These are phyloP conservation scores for Lachnellula occidentalis DNA, from an alignment of 2,329 filamentous ascomycete species.

Conservation along the genomic window DNA sequence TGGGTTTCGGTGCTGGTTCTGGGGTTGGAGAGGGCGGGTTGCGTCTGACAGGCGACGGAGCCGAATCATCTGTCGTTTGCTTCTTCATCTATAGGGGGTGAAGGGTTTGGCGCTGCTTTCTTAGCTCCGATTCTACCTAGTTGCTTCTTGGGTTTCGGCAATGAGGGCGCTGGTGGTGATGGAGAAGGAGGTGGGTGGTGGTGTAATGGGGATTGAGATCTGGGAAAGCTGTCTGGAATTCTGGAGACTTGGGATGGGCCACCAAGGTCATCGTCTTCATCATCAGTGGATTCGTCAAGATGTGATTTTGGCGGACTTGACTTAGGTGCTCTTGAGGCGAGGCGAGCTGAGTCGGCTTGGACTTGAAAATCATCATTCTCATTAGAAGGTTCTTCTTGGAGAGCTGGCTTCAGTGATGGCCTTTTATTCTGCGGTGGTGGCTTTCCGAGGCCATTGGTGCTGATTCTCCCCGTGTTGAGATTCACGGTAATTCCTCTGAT, in stretches of 20 bases:
- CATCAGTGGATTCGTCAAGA: constrained; percentile 19
- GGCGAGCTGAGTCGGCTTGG: constrained; percentile 25
- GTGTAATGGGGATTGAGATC: neutral
- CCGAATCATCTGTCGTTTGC: neutral
- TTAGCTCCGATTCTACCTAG: constrained; percentile 5
- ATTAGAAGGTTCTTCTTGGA: constrained; percentile 10
- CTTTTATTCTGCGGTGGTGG: neutral
- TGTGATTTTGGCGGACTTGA: neutral
- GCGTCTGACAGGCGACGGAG: neutral
- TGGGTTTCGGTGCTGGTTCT: constrained; percentile 9
- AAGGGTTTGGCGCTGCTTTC: constrained; percentile 1
- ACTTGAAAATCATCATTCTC: constrained; percentile 30
- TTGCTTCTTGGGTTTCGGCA: constrained; percentile 8
- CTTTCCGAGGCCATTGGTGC: constrained; percentile 11
- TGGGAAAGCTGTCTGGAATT: constrained; percentile 25
- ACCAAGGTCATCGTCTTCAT: constrained; percentile 28
- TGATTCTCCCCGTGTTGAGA: constrained; percentile 15
- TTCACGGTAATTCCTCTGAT: constrained; percentile 24
- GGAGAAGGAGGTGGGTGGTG: neutral
- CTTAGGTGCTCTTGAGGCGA: constrained; percentile 3
- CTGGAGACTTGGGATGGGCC: constrained; percentile 24
- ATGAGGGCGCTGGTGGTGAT: constrained; percentile 1
- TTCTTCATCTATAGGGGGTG: neutral
- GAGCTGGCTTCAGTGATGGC: neutral
- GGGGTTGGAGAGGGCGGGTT: constrained; percentile 1